A percentile compares a stretch with the other conserved stretches of the same genome.
Conservation (phyloP, 1,284 basidiomycete genomes). For the Moesziomyces globuligerus region DNA sequence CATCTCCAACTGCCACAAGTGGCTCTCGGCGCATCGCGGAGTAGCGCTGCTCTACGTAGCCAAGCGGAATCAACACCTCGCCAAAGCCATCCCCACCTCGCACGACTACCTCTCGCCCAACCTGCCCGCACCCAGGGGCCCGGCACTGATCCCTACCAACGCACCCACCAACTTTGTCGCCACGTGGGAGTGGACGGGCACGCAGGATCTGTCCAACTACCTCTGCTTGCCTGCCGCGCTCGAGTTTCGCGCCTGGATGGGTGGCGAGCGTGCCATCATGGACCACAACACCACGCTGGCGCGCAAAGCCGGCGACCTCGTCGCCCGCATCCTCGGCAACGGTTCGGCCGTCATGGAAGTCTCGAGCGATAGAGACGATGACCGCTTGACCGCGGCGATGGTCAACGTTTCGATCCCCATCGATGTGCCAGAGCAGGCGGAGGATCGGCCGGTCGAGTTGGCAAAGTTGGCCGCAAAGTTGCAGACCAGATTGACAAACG, state of each 20-base stretch:
- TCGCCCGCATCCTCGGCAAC: conserved; percentile 72
- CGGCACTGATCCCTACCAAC: conserved; percentile 13
- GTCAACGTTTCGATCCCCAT: conserved; percentile 43
- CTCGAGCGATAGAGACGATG: not conserved
- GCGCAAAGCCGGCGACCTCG: conserved; percentile 74
- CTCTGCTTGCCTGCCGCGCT: conserved; percentile 72
- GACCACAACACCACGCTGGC: conserved; percentile 81
- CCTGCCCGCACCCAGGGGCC: conserved; percentile 10
- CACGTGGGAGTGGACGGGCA: conserved; percentile 51
- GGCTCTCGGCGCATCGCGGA: conserved; percentile 76
- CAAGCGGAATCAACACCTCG: conserved; percentile 79
- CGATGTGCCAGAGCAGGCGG: conserved; percentile 1
- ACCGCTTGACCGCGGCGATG: conserved; percentile 42
- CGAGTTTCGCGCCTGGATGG: conserved; percentile 80
- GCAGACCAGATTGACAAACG: conserved; percentile 14
- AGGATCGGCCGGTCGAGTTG: conserved; percentile 5
- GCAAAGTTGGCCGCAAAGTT: conserved; percentile 15
- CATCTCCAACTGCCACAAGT: conserved; percentile 52
- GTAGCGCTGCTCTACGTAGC: conserved; percentile 82
- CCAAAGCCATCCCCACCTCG: conserved; percentile 79
- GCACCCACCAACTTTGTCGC: conserved; percentile 23
- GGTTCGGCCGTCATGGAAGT: conserved; percentile 22
- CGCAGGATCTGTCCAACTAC: conserved; percentile 41
- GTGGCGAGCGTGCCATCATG: conserved; percentile 83
- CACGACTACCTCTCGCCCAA: conserved; percentile 27